Evolutionary conservation across 2,329 filamentous ascomycete species (phyloP).

Genomic region (Peltaster fructicola): DNA sequence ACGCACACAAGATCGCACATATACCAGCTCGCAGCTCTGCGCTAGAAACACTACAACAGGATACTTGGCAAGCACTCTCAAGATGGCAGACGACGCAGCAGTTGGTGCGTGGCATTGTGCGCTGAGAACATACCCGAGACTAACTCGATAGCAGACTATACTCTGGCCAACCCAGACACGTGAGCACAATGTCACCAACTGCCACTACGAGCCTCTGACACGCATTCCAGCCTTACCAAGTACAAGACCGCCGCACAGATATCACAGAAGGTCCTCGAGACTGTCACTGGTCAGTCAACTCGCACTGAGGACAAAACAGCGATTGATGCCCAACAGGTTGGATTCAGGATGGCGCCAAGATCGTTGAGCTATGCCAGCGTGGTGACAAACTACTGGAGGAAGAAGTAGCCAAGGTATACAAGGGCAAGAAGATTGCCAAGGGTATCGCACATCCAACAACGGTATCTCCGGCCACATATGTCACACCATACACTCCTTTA

Average conservation of each 20-base stretch:
- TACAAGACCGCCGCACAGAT: slow-evolving; percentile 95
- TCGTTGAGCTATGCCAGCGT: slow-evolving; percentile 85
- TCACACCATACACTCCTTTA: slow-evolving; percentile 93
- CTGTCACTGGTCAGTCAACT: slow-evolving; percentile 43
- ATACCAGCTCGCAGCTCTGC: too few relatives aligned
- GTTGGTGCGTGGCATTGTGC: slow-evolving; percentile 8
- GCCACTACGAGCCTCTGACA: slow-evolving; percentile 51
- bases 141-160: slow-evolving; percentile 16
- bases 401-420: slow-evolving; percentile 89
- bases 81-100: slow-evolving; percentile 13
- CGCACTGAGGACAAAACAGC: slow-evolving; percentile 3
- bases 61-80: too few relatives aligned
- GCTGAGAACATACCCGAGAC: too few relatives aligned
- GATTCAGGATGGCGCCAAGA: slow-evolving; percentile 74
- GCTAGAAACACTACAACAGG: too few relatives aligned
- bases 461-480: slow-evolving; percentile 79
- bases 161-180: slow-evolving; percentile 21
- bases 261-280: slow-evolving; percentile 85
- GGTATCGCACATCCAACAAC: slow-evolving; percentile 90
- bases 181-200: slow-evolving; percentile 9
- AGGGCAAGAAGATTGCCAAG: slow-evolving; percentile 93
- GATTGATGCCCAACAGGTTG: slow-evolving; percentile 29
- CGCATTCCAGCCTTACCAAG: slow-evolving; percentile 92
- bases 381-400: slow-evolving; percentile 90
- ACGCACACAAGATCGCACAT: too few relatives aligned